Evolutionary conservation across 148 eudicot species (phyloP).

Genomic region (Dysphania ambrosioides): DNA sequence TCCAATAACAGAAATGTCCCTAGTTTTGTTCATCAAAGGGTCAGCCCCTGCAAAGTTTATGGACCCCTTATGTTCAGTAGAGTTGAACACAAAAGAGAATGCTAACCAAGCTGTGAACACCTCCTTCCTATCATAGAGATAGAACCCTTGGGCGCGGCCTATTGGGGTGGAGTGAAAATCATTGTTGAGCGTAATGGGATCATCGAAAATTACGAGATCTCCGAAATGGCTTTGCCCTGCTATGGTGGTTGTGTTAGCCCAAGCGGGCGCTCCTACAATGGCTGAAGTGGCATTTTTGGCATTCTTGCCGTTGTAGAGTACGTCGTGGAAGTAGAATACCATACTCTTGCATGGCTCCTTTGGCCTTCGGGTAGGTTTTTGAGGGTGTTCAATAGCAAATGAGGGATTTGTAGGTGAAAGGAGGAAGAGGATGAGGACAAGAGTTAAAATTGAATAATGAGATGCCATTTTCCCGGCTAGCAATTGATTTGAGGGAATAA

Average conservation of each 20-base stretch:
- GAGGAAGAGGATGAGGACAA: neutral
- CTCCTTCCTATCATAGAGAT: slow-evolving; percentile 46
- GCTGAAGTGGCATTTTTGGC: slow-evolving; percentile 53
- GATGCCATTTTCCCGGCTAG: neutral
- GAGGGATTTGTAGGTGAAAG: slow-evolving; percentile 13
- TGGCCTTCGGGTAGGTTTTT: neutral
- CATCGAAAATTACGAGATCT: slow-evolving; percentile 56
- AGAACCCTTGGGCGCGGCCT: slow-evolving; percentile 70
- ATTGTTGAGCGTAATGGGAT: slow-evolving; percentile 64
- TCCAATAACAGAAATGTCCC: slow-evolving; percentile 66
- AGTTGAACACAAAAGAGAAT: slow-evolving; percentile 53
- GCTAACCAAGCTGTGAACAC: slow-evolving; percentile 54
- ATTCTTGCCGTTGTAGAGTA: slow-evolving; percentile 51
- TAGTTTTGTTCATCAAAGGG: slow-evolving; percentile 55
- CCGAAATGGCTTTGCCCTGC: slow-evolving; percentile 47
- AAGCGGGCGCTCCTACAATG: slow-evolving; percentile 44
- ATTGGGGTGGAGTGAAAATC: slow-evolving; percentile 49
- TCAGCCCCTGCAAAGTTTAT: slow-evolving; percentile 65
- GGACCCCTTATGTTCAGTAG: slow-evolving; percentile 41
- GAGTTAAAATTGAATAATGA: neutral
- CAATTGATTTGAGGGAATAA: neutral
- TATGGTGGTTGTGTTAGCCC: slow-evolving; percentile 45
- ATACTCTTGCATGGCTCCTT: slow-evolving; percentile 41
- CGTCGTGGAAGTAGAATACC: slow-evolving; percentile 54
- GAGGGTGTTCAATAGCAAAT: neutral